A percentile compares a stretch with the other conserved stretches of the same genome.
Evolutionary conservation across 164 flowering plant species (phyloP).

Genomic region (Macadamia tetraphylla): DNA sequence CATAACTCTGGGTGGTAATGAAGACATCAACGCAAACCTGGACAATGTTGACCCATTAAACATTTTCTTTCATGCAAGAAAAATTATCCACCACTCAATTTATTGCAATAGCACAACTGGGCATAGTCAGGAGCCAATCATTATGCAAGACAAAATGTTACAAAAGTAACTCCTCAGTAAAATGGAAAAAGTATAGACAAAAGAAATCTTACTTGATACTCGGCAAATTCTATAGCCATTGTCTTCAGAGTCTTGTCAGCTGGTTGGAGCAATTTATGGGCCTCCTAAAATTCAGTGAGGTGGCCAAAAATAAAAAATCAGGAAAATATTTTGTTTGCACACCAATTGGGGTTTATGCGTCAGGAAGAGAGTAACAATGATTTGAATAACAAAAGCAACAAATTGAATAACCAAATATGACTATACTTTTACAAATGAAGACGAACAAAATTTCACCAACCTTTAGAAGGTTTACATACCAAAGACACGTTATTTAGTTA

Average conservation of each 20-base stretch:
- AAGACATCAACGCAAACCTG: conserved; percentile 97
- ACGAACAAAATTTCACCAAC: no score
- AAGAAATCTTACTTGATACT: conserved; percentile 65
- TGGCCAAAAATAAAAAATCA: neutral
- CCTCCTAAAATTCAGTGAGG: conserved; percentile 46
- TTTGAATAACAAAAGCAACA: no score
- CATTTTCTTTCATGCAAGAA: no score
- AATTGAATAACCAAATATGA: no score
- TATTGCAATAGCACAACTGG: neutral
- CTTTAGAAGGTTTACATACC: no score
- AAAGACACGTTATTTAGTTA: no score
- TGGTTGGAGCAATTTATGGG: conserved; percentile 88
- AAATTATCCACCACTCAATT: neutral
- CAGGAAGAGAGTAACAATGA: no score
- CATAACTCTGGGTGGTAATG: conserved; percentile 75
- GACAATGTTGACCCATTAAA: conserved; percentile 3
- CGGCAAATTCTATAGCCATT: conserved; percentile 97
- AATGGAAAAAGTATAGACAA: neutral
- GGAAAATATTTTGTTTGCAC: neutral
- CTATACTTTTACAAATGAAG: no score
- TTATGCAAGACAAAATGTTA: neutral
- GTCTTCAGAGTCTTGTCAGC: conserved; percentile 82
- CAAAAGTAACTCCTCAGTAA: neutral
- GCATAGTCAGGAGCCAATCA: neutral
- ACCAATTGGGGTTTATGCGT: neutral